A percentile compares a stretch with the other conserved stretches of the same genome.
Conservation (phyloP, 176 grass and related monocot genomes). For the Bromus sterilis region DNA sequence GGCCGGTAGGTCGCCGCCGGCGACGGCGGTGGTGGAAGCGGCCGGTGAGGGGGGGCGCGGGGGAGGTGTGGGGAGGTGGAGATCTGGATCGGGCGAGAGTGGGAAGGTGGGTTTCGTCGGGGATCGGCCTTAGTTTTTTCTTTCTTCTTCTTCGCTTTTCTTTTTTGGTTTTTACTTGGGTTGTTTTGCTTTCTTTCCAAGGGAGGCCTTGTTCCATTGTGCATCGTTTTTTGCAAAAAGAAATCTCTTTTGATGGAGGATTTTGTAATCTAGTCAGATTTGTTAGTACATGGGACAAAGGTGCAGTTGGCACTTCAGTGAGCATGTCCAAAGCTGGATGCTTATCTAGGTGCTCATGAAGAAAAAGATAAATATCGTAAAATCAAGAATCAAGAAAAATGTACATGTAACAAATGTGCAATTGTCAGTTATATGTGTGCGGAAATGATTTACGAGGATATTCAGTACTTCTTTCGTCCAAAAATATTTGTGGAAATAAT, state of each 20-base stretch:
- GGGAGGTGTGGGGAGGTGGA: constrained; percentile 17
- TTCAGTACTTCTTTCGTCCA: too few species aligned
- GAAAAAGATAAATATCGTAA: too few species aligned
- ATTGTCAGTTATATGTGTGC: too few species aligned
- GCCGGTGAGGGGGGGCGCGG: neutral
- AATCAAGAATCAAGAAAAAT: too few species aligned
- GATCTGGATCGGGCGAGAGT: constrained; percentile 51
- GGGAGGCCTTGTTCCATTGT: neutral
- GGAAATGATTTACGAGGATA: too few species aligned
- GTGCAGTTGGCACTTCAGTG: too few species aligned
- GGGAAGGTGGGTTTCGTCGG: constrained; percentile 24
- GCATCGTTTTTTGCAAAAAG: neutral
- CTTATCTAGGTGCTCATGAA: too few species aligned
- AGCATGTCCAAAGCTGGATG: too few species aligned
- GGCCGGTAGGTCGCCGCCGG: constrained; percentile 7
- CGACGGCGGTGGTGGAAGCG: neutral
- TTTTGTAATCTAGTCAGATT: neutral
- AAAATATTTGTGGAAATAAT: too few species aligned
- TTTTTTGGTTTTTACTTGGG: neutral
- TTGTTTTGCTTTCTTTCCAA: constrained; percentile 11
- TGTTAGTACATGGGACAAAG: neutral
- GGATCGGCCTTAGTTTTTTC: constrained; percentile 5
- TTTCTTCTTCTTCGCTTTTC: neutral
- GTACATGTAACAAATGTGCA: too few species aligned
- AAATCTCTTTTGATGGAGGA: neutral